A percentile compares a stretch with the other conserved stretches of the same genome.
phyloP scores from a whole-genome alignment of 2,329 filamentous ascomycete genomes.

The Sphaerulina vaccinii region DNA sequence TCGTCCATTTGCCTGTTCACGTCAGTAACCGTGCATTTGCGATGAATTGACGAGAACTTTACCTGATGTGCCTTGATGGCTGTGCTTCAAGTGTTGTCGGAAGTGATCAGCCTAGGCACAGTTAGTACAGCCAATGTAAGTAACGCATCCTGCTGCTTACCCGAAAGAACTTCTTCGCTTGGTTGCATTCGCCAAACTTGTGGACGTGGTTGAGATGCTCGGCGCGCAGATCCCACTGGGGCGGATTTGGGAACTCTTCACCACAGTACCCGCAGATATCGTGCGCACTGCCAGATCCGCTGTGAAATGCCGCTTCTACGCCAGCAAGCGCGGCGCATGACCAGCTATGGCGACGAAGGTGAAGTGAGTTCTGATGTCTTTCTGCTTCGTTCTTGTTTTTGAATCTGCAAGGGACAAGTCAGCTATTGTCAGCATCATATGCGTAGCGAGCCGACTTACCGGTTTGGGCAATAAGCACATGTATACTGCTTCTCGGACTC shows the following conservation, averaged over 20 bases:
- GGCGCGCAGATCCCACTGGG: conserved; percentile 84
- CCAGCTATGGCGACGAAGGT: conserved; percentile 91
- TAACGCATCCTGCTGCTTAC: neutral
- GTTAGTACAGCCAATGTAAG: conserved; percentile 5
- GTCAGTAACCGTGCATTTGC: neutral
- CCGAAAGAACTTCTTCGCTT: conserved; percentile 95
- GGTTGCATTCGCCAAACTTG: conserved; percentile 98
- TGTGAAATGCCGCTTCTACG: conserved; percentile 79
- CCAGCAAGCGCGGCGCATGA: conserved; percentile 81
- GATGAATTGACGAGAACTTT: neutral
- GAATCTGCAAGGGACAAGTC: conserved; percentile 52
- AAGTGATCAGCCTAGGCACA: conserved; percentile 75
- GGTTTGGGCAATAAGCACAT: conserved; percentile 86
- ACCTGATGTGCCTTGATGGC: conserved; percentile 21
- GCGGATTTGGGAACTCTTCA: conserved; percentile 82
- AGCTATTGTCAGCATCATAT: neutral
- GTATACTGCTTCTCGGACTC: conserved; percentile 96
- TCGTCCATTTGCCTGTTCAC: conserved; percentile 92
- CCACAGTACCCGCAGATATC: conserved; percentile 96
- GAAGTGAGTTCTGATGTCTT: conserved; percentile 90
- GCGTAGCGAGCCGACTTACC: conserved; percentile 37
- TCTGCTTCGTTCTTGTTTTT: conserved; percentile 99
- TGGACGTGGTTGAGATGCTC: conserved; percentile 87
- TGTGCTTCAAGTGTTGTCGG: conserved; percentile 92
- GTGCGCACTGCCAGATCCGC: conserved; percentile 57